These are phyloP conservation scores for Pontederia crassipes DNA, from an alignment of 176 grass and related monocot species.

Conservation along the genomic window DNA sequence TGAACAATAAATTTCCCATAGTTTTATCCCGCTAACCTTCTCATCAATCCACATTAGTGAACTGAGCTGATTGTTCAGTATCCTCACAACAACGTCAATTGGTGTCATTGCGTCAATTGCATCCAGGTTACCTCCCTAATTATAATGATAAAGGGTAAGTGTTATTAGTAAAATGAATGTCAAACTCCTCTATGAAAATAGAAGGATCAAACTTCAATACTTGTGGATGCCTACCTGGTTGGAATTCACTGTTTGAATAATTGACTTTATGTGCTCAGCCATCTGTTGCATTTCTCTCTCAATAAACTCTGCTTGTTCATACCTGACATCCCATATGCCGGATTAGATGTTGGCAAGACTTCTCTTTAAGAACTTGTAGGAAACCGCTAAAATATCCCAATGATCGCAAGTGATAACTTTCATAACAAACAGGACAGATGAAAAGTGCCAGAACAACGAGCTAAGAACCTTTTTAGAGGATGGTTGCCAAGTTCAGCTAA, in stretches of 20 bases:
- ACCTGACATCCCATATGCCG: conserved; percentile 42
- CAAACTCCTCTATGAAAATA: neutral
- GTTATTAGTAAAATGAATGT: neutral
- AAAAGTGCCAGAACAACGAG: too few relatives aligned
- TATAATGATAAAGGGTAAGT: neutral
- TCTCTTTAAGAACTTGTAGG: neutral
- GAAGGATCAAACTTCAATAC: conserved; percentile 9
- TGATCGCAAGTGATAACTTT: too few relatives aligned
- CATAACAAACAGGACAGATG: too few relatives aligned
- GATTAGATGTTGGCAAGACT: neutral
- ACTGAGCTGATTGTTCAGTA: conserved; percentile 92
- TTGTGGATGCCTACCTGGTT: conserved; percentile 44
- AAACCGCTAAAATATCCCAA: too few relatives aligned
- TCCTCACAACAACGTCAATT: conserved; percentile 93
- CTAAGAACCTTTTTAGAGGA: too few relatives aligned
- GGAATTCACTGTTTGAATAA: conserved; percentile 86
- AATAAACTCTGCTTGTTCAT: conserved; percentile 74
- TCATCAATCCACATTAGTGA: conserved; percentile 98
- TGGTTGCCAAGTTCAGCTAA: too few relatives aligned
- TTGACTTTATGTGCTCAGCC: conserved; percentile 95
- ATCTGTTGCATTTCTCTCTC: conserved; percentile 89
- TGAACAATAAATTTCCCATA: neutral
- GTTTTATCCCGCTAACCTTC: conserved; percentile 40
- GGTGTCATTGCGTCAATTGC: conserved; percentile 65
- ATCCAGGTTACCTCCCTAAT: conserved; percentile 69